Conservation (phyloP, 257 asterid species). For the Solanum habrochaites region DNA sequence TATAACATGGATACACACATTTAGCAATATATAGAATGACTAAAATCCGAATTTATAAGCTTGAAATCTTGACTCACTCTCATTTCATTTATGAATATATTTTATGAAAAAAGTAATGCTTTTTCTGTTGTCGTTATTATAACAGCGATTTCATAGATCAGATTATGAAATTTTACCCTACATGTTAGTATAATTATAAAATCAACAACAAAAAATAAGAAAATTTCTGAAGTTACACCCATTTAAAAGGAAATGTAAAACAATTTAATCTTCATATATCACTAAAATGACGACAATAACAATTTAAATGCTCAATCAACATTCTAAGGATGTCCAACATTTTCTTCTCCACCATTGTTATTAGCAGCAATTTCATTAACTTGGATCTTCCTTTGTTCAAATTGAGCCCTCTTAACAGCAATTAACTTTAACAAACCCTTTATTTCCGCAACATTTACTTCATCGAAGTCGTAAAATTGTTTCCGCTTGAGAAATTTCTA, state of each 20-base stretch:
- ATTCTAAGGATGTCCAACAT: background rate
- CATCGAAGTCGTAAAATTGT: background rate
- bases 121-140: background rate
- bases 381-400: background rate
- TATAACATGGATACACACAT: background rate
- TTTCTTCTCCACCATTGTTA: background rate
- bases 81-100: background rate
- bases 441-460: background rate
- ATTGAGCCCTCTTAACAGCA: background rate
- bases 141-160: background rate
- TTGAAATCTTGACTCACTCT: background rate
- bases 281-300: background rate
- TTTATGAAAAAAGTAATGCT: background rate
- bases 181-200: background rate
- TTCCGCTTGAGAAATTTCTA: background rate
- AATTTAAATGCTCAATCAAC: background rate
- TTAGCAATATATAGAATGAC: background rate
- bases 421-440: background rate
- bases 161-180: background rate
- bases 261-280: too few species aligned
- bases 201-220: background rate
- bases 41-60: background rate
- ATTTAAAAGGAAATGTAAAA: background rate
- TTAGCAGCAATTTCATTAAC: background rate
- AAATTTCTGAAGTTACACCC: background rate